Conservation (phyloP, 2,329 filamentous ascomycete species). For the Beauveria medogensis region DNA sequence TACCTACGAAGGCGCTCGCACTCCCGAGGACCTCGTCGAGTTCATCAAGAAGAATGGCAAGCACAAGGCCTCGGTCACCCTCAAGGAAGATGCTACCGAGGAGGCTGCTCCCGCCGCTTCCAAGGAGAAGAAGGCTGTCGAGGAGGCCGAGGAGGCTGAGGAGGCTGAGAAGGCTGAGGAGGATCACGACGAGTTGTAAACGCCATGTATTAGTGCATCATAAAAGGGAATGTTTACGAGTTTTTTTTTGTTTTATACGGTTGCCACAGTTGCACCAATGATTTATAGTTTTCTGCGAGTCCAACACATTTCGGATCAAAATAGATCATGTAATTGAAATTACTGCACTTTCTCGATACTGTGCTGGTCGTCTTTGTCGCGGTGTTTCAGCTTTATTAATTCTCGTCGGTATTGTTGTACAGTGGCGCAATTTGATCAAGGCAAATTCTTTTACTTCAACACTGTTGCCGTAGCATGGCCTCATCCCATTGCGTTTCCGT, state of each 20-base stretch:
- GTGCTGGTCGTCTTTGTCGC: neutral
- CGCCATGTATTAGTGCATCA: constrained; percentile 19
- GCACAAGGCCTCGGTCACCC: constrained; percentile 64
- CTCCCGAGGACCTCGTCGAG: constrained; percentile 80
- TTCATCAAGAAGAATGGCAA: constrained; percentile 96
- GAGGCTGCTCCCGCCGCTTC: constrained; percentile 48
- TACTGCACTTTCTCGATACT: neutral
- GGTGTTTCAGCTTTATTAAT: neutral
- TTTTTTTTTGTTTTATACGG: constrained; percentile 18
- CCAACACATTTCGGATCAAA: constrained; percentile 5
- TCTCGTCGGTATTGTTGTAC: constrained; percentile 1
- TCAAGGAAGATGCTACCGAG: constrained; percentile 44
- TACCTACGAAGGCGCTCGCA: constrained; percentile 81
- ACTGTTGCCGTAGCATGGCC: neutral
- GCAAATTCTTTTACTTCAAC: neutral
- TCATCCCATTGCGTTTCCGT: neutral
- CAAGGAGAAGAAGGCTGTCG: constrained; percentile 38
- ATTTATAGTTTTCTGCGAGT: constrained; percentile 8
- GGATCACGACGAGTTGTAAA: constrained; percentile 70
- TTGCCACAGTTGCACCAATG: constrained; percentile 4
- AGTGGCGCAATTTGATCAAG: neutral
- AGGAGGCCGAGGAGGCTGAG: constrained; percentile 39
- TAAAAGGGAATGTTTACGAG: constrained; percentile 11
- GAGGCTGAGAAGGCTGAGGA: constrained; percentile 9
- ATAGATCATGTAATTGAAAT: constrained; percentile 7